Base-by-base conservation (phyloP, 1,139 yeast species). In the Cylindricascospora bacillispora region DNA sequence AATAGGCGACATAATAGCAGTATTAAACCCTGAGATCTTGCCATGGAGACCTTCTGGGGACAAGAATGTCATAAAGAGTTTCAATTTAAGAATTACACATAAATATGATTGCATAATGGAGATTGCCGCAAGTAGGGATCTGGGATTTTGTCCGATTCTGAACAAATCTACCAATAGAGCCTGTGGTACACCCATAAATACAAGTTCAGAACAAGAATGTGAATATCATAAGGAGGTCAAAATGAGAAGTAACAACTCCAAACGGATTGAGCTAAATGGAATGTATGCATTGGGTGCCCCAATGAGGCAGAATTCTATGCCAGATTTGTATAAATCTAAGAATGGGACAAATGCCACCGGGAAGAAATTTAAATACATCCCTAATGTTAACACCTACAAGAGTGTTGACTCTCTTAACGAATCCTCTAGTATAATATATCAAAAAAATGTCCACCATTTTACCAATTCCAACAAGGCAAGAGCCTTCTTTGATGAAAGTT, bases 231-330 rank as follows among this genome's bases (percentile, higher is more conserved):
- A 68, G 19, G 86, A 82, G 38, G 45, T 64, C 30, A 65, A 71
- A 25, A 61, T 73, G 33, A 65, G 69, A 30, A 64, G 62, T 20
- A 60, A 71, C 1, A 67, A 71, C 20, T 61, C 73, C 6, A 63
- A 70, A 35, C 60, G 95, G 41, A 70, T 81, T 65, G 95, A 83
- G 52, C 61, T 85, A 32, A 79, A 73, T 42, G 76, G 82, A 3
- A 63, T 70, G 30, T 65, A 67, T 15, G 62, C 70, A 43, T 35
- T 49, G 37, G 54, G 59, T 13, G 59, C 70, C 1, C 67, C 70
- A 1, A 56, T 54, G 2, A 52, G 54, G 30, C 46, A 56, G 22
- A 70, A 65, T 5, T 44, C 49, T 7, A 63, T 62, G 28, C 62
- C 59, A 5, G 40, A 53, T 11, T 42, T 65, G 37, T 53, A 41